Evolutionary conservation across 2,329 filamentous ascomycete genomes (phyloP), one percentile per base, ranked within the genome.

Genomic region (Cladosporium colombiae): DNA sequence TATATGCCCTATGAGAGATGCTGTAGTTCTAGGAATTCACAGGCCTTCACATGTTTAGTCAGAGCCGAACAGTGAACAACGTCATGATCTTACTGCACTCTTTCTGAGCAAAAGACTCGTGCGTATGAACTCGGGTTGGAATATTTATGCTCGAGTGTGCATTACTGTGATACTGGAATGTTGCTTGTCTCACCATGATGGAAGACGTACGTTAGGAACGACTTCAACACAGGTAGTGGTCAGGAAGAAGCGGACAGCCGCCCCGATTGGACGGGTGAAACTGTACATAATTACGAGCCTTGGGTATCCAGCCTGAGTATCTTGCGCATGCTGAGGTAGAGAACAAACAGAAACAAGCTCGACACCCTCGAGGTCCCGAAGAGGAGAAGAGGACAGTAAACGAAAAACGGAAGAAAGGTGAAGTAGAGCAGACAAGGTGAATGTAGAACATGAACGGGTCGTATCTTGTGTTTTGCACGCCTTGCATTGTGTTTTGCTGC

Each of bases 231-330:
- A 44, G 10, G 21, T 21, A 10, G 18, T 44, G 18, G 21, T 44
- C 40, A 44, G 18, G 40, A 44, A 44, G 18, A 21, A 8, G 18
- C 40, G 40, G 18, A 8, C 18, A 21, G 10, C 18, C 40, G 40
- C 18, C 40, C 21, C 40, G 40, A 44, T 44, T 52, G 14, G 49
- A 29, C 18, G 23, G 49, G 29, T 29, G 27, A 21, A 52, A 29
- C 50, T 53, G 50, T 53, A 27, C 50, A 55, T 55, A 21, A 55
- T 53, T 62, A 62, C 60, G 55, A 53, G 49, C 44, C 49, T 57
- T 58, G 52, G 52, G 27, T 64, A 37, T 50, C 52, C 52, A 57
- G 62, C 62, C 62, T 58, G 55, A 57, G 31, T 33, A 49, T 64
- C 62, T 59, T 64, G 52, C 62, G 55, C 29, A 57, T 23, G 13